phyloP scores from a whole-genome alignment of 2,329 filamentous ascomycete species.

The Aspergillus oerlinghausenensis region DNA sequence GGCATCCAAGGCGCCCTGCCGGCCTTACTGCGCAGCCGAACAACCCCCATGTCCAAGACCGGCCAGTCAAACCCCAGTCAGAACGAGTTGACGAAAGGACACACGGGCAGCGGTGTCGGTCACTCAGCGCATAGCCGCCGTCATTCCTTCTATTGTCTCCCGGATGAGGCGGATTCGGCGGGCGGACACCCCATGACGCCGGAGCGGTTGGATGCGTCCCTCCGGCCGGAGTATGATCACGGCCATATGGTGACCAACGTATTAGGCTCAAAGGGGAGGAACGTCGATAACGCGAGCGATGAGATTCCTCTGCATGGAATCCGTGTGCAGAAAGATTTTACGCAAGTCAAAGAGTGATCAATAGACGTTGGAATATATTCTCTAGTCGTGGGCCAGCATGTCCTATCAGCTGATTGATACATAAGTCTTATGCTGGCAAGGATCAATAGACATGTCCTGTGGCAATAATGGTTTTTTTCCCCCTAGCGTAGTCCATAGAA shows the following conservation, averaged over 20 bases:
- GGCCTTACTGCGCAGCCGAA: constrained; percentile 10
- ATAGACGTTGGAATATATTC: too few relatives aligned
- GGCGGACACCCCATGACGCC: not conserved
- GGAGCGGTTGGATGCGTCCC: constrained; percentile 5
- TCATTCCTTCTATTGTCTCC: constrained; percentile 16
- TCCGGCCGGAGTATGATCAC: constrained; percentile 18
- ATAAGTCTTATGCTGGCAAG: too few relatives aligned
- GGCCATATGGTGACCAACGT: constrained; percentile 16
- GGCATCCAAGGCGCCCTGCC: constrained; percentile 13
- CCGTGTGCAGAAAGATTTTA: constrained; percentile 16
- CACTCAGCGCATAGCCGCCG: constrained; percentile 1
- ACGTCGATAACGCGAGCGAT: constrained; percentile 10
- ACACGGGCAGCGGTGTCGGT: not conserved
- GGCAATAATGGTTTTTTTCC: too few relatives aligned
- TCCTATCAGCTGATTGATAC: too few relatives aligned
- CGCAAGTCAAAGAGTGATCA: constrained; percentile 3
- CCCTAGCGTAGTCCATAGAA: too few relatives aligned
- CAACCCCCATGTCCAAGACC: constrained; percentile 3
- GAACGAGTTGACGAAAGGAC: not conserved
- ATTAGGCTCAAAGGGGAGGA: not conserved
- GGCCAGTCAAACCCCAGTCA: constrained; percentile 1
- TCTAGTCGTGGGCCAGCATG: too few relatives aligned
- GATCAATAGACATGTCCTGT: too few relatives aligned
- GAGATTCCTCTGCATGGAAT: constrained; percentile 19
- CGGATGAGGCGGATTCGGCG: constrained; percentile 9